Evolutionary conservation across 306 rosid species (phyloP), one percentile per base, ranked within the genome.

Genomic region (Fragaria nilgerrensis): DNA sequence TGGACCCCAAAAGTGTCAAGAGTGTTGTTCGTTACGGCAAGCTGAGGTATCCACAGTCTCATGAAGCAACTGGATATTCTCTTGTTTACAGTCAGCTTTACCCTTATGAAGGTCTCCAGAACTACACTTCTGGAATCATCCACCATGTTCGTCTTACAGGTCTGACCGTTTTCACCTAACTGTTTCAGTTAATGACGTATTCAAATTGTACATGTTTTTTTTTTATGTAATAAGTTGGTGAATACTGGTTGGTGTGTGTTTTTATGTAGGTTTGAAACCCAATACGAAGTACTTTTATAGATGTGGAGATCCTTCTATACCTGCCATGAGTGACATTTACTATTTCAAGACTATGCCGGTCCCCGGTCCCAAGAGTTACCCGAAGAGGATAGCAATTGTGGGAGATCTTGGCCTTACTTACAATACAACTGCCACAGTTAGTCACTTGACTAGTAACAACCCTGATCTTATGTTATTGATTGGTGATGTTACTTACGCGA

Each of bases 391-490:
- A 74, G 95, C 91, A 7, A 70, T 93, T 66, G 89, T 86, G 48
- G 96, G 98, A 77, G 98, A 91, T 83, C 98, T 93, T 82, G 98
- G 98, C 72, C 96, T 93, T 70, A 93, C 98, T 43, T 88, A 86
- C 85, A 93, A 93, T 71, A 88, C 96, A 23, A 89, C 98, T 56
- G 32, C 93, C 68, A 93, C 96, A 36, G 73, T 93, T n/a, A 69
- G 81, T 85, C 96, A 93, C 84, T 13, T 93, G 89, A 80, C 77
- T 47, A 85, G 69, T 19, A 88, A 91, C 50, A 34, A 89, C 37
- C 98, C 98, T 78, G 88, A 89, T 79, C 98, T 93, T 77, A 62
- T 93, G 74, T 84, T 93, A 23, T 83, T 93, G 87, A 64, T 93
- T 16, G 98, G 96, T 39, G 96, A 93, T 75, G 87, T 93, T 55